These are phyloP conservation scores for Ensete ventricosum DNA, from an alignment of 176 grass and related monocot species.

Conservation along the genomic window DNA sequence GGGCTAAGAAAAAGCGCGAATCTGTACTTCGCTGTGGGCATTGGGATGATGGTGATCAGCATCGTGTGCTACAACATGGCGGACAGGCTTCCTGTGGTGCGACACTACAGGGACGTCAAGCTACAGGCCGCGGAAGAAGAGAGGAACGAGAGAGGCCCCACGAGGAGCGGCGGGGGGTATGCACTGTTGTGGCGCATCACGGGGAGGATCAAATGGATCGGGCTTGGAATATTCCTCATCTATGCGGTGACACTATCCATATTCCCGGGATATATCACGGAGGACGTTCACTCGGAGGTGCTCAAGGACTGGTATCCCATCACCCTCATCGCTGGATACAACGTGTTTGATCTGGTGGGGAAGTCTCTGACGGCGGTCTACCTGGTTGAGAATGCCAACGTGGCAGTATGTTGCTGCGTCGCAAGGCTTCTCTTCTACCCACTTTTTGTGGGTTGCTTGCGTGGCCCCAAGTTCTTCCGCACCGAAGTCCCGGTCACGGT, in stretches of 20 bases:
- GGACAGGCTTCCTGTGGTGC: constrained; percentile 45
- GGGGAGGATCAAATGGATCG: constrained; percentile 63
- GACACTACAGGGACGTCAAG: constrained; percentile 78
- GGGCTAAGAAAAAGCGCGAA: constrained; percentile 73
- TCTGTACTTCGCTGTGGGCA: constrained; percentile 66
- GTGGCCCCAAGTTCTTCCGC: constrained; percentile 67
- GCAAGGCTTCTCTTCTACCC: constrained; percentile 72
- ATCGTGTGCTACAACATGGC: constrained; percentile 79
- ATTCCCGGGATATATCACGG: constrained; percentile 88
- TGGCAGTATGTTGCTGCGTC: constrained; percentile 41
- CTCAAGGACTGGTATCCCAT: constrained; percentile 92
- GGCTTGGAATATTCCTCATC: constrained; percentile 53
- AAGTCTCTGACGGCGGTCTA: constrained; percentile 60
- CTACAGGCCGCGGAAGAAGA: constrained; percentile 49
- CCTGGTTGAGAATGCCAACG: constrained; percentile 47
- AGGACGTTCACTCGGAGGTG: constrained; percentile 79
- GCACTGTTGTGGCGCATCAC: constrained; percentile 78
- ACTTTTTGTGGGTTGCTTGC: constrained; percentile 71
- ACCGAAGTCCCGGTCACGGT: constrained; percentile 63
- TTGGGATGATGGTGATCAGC: constrained; percentile 68
- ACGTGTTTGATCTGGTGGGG: constrained; percentile 79
- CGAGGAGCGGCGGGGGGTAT: constrained; percentile 32
- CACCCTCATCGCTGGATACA: constrained; percentile 70
- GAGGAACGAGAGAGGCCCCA: constrained; percentile 22
- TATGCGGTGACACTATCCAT: constrained; percentile 80